Conservation (phyloP, 345 rosid species). For the Sonneratia caseolaris region DNA sequence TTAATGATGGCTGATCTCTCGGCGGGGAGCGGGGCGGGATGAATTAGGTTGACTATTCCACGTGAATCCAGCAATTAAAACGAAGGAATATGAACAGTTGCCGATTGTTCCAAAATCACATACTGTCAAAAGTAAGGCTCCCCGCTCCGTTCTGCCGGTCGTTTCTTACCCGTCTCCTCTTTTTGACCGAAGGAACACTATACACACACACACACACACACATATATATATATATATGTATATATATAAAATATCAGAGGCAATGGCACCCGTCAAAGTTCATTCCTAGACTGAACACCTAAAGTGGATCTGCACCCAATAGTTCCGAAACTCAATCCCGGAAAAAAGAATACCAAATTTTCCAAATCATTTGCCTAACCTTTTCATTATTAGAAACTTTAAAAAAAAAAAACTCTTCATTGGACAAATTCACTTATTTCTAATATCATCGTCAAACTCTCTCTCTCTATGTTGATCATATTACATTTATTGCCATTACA, state of each 20-base stretch:
- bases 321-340: background rate
- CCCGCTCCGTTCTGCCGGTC: background rate
- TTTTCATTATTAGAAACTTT: background rate
- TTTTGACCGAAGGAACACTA: background rate
- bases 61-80: background rate
- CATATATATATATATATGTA: background rate
- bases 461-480: too few relatives aligned
- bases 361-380: conserved; percentile 2
- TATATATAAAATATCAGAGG: background rate
- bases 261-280: background rate
- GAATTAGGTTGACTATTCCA: background rate
- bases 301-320: background rate
- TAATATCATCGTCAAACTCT: too few relatives aligned
- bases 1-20: too few relatives aligned
- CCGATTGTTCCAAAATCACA: conserved; percentile 1
- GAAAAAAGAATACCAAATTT: background rate
- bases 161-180: background rate
- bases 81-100: background rate
- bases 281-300: background rate
- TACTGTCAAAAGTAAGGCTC: background rate
- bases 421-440: too few relatives aligned
- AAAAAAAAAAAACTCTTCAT: too few relatives aligned
- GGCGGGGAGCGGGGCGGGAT: background rate
- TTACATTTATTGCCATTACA: too few relatives aligned
- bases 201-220: too few relatives aligned